Percentiles rank a stretch among this genome's conserved stretches.
These are phyloP conservation scores for Hymenoscyphus linearis DNA, from an alignment of 2,329 filamentous ascomycete species.

Conservation along the genomic window DNA sequence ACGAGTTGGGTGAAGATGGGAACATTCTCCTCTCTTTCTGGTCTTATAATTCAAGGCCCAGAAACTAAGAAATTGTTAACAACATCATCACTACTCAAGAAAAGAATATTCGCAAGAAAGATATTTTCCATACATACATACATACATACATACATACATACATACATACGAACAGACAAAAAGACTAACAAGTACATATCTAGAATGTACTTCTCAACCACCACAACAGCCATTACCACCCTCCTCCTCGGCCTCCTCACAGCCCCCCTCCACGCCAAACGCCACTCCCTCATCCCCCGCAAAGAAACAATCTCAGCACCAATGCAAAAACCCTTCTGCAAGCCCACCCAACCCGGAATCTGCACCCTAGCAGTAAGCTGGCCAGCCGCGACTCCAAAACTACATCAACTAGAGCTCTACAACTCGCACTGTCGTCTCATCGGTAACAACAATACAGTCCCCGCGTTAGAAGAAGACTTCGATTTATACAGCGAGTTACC, in stretches of 20 bases:
- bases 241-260: background rate
- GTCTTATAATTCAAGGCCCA: no score
- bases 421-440: constrained; percentile 4
- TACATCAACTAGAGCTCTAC: background rate
- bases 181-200: background rate
- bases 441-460: background rate
- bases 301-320: background rate
- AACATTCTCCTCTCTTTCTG: no score
- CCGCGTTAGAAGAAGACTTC: background rate
- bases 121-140: no score
- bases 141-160: no score
- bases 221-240: background rate
- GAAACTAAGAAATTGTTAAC: no score
- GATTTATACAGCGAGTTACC: background rate
- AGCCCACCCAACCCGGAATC: background rate
- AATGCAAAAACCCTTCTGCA: constrained; percentile 1
- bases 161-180: background rate
- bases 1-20: no score
- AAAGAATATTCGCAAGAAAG: no score
- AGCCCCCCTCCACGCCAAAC: background rate
- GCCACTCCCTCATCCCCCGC: background rate
- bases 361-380: constrained; percentile 4
- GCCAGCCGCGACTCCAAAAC: background rate
- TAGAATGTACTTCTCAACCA: background rate
- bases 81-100: no score